Evolutionary conservation across 208 protist species (phyloP), one percentile per base, ranked within the genome.

Genomic region (Vickermania spadyakhi): DNA sequence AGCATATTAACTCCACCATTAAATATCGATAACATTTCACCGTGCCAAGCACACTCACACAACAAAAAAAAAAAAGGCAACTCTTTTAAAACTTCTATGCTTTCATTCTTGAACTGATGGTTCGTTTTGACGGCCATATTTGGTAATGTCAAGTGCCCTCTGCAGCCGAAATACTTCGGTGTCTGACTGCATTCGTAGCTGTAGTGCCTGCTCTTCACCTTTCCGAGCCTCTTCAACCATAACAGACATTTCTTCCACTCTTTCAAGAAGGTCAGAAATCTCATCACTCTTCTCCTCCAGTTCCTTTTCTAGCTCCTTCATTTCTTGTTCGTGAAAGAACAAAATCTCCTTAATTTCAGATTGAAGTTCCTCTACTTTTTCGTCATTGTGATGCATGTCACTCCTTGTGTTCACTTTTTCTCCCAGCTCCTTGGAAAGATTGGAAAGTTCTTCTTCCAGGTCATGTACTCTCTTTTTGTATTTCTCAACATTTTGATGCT

Each of bases 211-310:
- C 56, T 83, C 68, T 59, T 93, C 82, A 21, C 66, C 61, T 50
- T 83, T 73, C 28, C 86, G 86, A 0, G 78, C 86, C 49, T 85
- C 77, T 45, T 89, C 70, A 42, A 93, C 63, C 77, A 93, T 84
- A 21, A 72, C 67, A n/a, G 77, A 71, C 68, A 88, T 75, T 64
- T 93, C 81, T 59, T 89, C 81, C 36, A 93, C 65, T 18, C 67
- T 71, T 61, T 83, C 81, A 45, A 93, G 61, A 1, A 78, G 78
- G 45, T 93, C 86, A 14, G 75, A 85, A 4, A 79, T 77, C 59
- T 93, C 86, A 30, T 62, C 58, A 29, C 64, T 75, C 58, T 82
- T 86, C 31, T 57, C 60, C 41, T 86, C 79, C 21, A 87, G 62
- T 55, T 83, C 76, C 18, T 36, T 62, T 29, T 79, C 71, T 21